Evolutionary conservation across 805 yeast genomes (phyloP).

Genomic region (Barnettozyma populi): DNA sequence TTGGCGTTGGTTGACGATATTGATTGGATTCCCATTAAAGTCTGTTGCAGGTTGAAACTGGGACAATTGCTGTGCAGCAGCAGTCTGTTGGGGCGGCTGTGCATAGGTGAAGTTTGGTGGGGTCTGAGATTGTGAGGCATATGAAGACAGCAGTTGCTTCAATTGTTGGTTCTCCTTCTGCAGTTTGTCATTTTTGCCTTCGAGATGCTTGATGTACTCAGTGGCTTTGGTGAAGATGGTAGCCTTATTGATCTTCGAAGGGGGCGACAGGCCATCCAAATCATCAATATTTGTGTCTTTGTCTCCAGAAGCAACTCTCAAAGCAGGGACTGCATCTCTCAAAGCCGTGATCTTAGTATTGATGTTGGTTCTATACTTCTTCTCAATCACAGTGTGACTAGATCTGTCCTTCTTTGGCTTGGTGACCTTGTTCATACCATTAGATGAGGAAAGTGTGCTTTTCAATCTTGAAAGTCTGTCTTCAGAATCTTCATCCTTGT

Average conservation of each 20-base stretch:
- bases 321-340: slow-evolving; percentile 73
- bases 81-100: slow-evolving; percentile 14
- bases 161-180: slow-evolving; percentile 48
- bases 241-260: slow-evolving; percentile 71
- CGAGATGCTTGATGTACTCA: slow-evolving; percentile 72
- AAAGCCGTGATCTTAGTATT: slow-evolving; percentile 64
- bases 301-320: slow-evolving; percentile 56
- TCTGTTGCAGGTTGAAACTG: slow-evolving; percentile 24
- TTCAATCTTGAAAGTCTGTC: not conserved
- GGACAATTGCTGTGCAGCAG: not conserved
- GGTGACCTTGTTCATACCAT: slow-evolving; percentile 20
- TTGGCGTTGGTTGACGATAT: slow-evolving; percentile 21
- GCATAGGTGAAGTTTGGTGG: slow-evolving; percentile 6
- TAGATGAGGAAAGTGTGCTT: not conserved
- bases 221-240: slow-evolving; percentile 72
- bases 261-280: slow-evolving; percentile 72
- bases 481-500: slow-evolving; percentile 3
- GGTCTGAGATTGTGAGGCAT: slow-evolving; percentile 3
- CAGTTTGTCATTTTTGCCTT: slow-evolving; percentile 36
- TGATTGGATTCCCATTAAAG: slow-evolving; percentile 21
- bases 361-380: slow-evolving; percentile 73
- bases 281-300: slow-evolving; percentile 39
- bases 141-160: slow-evolving; percentile 18
- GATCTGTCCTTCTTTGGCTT: slow-evolving; percentile 51
- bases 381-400: slow-evolving; percentile 76